Evolutionary conservation across 148 eudicot genomes (phyloP).

Genomic region (Fallopia convolvulus): DNA sequence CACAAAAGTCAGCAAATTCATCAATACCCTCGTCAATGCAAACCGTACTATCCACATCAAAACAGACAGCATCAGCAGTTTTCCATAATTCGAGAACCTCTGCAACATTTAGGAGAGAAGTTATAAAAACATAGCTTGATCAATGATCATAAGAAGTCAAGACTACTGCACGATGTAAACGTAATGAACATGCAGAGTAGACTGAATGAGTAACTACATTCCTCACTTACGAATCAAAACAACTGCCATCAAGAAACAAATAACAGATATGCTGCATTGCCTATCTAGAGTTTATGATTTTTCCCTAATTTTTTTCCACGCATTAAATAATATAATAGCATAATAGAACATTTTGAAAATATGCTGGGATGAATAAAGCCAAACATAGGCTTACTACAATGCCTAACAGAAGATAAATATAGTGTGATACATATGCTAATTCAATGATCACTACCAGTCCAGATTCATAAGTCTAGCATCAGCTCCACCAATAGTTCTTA

Average conservation of each 20-base stretch:
- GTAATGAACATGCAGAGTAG: background rate
- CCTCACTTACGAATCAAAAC: background rate
- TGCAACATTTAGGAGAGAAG: constrained; percentile 18
- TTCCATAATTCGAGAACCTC: constrained; percentile 78
- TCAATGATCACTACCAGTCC: background rate
- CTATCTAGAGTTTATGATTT: background rate
- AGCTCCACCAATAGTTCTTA: background rate
- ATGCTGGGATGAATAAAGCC: background rate
- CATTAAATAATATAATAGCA: background rate
- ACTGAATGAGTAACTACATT: background rate
- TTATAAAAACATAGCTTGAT: background rate
- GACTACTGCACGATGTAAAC: background rate
- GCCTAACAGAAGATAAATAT: background rate
- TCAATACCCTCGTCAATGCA: constrained; percentile 97
- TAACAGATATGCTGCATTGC: background rate
- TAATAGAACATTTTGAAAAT: background rate
- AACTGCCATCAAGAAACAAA: background rate
- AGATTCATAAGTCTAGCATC: background rate
- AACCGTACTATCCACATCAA: constrained; percentile 96
- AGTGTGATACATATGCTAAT: background rate
- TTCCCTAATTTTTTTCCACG: background rate
- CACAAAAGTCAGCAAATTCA: constrained; percentile 92
- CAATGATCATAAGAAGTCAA: background rate
- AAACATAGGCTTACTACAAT: background rate
- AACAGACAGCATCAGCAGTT: constrained; percentile 77